phyloP scores from a whole-genome alignment of 176 grass and related monocot genomes.

The Carex pumila region DNA sequence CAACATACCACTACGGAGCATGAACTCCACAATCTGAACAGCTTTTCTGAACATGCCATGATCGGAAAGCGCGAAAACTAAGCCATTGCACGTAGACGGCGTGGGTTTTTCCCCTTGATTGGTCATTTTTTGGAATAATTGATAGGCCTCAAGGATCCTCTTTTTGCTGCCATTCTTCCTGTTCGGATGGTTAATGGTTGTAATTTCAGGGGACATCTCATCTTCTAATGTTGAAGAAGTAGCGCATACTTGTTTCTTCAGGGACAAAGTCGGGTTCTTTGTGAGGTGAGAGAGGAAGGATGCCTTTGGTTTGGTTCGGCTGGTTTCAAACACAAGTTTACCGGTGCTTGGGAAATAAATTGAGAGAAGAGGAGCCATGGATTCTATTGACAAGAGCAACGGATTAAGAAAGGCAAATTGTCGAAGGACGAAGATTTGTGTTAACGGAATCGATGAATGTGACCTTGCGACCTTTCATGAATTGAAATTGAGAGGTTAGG shows the following conservation, averaged over 20 bases:
- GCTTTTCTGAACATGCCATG: not conserved
- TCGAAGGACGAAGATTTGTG: not conserved
- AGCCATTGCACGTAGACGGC: not conserved
- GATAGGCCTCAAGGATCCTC: not conserved
- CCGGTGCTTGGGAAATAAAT: constrained; percentile 1
- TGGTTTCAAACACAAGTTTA: not conserved
- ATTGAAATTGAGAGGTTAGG: not conserved
- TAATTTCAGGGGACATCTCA: not conserved
- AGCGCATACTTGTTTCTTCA: not conserved
- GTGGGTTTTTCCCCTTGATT: not conserved
- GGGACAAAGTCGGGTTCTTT: not conserved
- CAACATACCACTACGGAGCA: not conserved
- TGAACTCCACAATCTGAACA: constrained; percentile 5
- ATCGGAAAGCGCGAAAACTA: not conserved
- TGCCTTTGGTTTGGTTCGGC: not conserved
- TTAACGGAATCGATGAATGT: not conserved
- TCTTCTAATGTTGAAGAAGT: not conserved
- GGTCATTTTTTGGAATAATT: not conserved
- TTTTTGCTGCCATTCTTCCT: not conserved
- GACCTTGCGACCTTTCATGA: not conserved
- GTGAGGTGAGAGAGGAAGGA: not conserved
- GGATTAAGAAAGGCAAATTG: not conserved
- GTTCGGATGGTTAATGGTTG: not conserved
- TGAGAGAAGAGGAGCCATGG: not conserved
- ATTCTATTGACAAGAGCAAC: not conserved